Conservation (phyloP, 2,329 filamentous ascomycete species). For the Alternaria gansuensis region DNA sequence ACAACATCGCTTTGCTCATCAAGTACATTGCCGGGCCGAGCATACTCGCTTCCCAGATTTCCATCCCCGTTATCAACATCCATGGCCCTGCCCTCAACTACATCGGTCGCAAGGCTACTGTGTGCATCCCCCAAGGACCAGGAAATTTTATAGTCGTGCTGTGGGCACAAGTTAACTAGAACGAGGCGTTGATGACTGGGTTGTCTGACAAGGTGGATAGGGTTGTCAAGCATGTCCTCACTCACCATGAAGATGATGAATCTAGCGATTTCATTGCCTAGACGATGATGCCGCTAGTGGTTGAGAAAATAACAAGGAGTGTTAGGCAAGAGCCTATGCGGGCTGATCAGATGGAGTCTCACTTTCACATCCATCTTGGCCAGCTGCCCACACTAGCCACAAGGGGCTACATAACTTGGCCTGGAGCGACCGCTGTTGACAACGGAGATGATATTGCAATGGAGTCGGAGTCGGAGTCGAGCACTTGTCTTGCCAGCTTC, state of each 20-base stretch:
- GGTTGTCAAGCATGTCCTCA: conserved; percentile 3
- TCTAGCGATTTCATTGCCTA: conserved; percentile 7
- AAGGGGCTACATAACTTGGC: neutral
- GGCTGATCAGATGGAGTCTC: neutral
- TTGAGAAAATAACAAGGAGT: neutral
- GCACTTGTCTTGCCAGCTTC: neutral
- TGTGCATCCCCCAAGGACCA: conserved; percentile 13
- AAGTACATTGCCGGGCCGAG: conserved; percentile 11
- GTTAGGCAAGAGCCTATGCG: too few relatives aligned
- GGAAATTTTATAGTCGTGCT: conserved; percentile 16
- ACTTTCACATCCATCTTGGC: neutral
- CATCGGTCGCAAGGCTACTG: conserved; percentile 14
- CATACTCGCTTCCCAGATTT: conserved; percentile 9
- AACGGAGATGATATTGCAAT: too few relatives aligned
- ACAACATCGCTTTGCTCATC: conserved; percentile 19
- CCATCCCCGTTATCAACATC: conserved; percentile 13
- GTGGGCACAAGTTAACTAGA: conserved; percentile 7
- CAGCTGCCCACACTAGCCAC: neutral
- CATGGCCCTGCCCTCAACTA: conserved; percentile 5
- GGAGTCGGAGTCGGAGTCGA: too few relatives aligned
- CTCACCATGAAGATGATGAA: conserved; percentile 4
- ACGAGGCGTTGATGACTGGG: conserved; percentile 6
- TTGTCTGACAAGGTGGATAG: conserved; percentile 21
- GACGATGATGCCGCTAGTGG: neutral
- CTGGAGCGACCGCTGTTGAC: neutral